Evolutionary conservation across 2,329 filamentous ascomycete genomes (phyloP).

Genomic region (Hypoxylon sp.): DNA sequence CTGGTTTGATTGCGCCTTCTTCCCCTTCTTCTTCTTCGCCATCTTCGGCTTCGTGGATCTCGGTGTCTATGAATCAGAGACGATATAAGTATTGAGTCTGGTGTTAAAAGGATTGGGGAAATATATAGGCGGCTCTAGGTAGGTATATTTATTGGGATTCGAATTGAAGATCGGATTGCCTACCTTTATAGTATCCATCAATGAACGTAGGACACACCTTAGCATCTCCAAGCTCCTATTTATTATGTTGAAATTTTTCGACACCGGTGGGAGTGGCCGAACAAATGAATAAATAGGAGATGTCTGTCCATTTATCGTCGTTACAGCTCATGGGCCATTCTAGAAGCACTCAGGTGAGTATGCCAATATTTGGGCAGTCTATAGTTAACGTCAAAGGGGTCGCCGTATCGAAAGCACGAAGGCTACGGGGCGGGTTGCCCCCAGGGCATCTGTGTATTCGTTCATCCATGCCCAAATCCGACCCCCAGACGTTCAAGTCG

Average conservation of each 20-base stretch:
- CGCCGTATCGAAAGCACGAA: too few relatives aligned
- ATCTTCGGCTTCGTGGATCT: too few relatives aligned
- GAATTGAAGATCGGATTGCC: background rate
- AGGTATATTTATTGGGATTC: slow-evolving; percentile 14
- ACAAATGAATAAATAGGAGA: slow-evolving; percentile 15
- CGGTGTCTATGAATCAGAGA: slow-evolving; percentile 13
- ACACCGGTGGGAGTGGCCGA: background rate
- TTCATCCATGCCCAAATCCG: background rate
- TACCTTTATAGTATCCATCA: slow-evolving; percentile 11
- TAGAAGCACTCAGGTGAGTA: too few relatives aligned
- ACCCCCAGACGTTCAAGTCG: slow-evolving; percentile 5
- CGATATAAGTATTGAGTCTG: slow-evolving; percentile 9
- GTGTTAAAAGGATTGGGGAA: slow-evolving; percentile 8
- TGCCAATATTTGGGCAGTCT: too few relatives aligned
- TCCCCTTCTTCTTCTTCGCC: slow-evolving; percentile 28
- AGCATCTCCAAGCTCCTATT: slow-evolving; percentile 18
- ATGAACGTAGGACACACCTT: slow-evolving; percentile 23
- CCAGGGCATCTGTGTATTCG: slow-evolving; percentile 8
- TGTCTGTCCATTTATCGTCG: too few relatives aligned
- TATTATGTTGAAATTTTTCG: slow-evolving; percentile 3
- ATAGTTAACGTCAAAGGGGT: too few relatives aligned
- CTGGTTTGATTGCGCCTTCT: slow-evolving; percentile 1
- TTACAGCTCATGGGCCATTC: too few relatives aligned
- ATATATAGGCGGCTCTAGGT: slow-evolving; percentile 15
- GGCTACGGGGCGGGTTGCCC: slow-evolving; percentile 4